A percentile compares a stretch with the other conserved stretches of the same genome.
phyloP scores from a whole-genome alignment of 805 yeast genomes.

The Nematodospora valgi region DNA sequence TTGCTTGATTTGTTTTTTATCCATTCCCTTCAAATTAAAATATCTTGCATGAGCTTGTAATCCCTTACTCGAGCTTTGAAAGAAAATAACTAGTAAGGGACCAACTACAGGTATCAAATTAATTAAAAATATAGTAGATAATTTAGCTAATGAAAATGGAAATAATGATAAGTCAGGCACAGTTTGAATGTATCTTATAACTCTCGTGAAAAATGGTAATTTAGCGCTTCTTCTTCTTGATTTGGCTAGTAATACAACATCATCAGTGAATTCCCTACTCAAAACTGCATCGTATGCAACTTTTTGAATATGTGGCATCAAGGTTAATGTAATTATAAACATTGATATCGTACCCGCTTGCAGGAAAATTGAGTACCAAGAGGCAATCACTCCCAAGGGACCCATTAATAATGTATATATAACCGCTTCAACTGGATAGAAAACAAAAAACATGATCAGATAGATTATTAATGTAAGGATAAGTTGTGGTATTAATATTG shows the following conservation, averaged over 20 bases:
- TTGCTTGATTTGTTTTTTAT: conserved; percentile 36
- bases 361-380: conserved; percentile 44
- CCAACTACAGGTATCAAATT: conserved; percentile 58
- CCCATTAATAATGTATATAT: conserved; percentile 43
- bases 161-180: conserved; percentile 37
- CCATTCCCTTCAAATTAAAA: conserved; percentile 52
- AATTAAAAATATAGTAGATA: conserved; percentile 32
- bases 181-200: conserved; percentile 25
- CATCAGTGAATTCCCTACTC: conserved; percentile 42
- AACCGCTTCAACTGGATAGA: conserved; percentile 46
- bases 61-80: conserved; percentile 56
- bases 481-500: conserved; percentile 45
- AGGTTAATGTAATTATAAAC: conserved; percentile 36
- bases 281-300: conserved; percentile 48
- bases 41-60: conserved; percentile 52
- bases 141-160: conserved; percentile 39
- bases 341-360: conserved; percentile 40
- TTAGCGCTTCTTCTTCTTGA: conserved; percentile 28
- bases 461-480: conserved; percentile 35
- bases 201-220: conserved; percentile 25
- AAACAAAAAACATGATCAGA: conserved; percentile 27
- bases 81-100: conserved; percentile 46
- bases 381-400: conserved; percentile 47
- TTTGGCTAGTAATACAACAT: conserved; percentile 40
- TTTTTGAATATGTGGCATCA: conserved; percentile 48